These are phyloP conservation scores for Ceratocystis ficicola DNA, from an alignment of 2,329 filamentous ascomycete genomes.

Conservation along the genomic window DNA sequence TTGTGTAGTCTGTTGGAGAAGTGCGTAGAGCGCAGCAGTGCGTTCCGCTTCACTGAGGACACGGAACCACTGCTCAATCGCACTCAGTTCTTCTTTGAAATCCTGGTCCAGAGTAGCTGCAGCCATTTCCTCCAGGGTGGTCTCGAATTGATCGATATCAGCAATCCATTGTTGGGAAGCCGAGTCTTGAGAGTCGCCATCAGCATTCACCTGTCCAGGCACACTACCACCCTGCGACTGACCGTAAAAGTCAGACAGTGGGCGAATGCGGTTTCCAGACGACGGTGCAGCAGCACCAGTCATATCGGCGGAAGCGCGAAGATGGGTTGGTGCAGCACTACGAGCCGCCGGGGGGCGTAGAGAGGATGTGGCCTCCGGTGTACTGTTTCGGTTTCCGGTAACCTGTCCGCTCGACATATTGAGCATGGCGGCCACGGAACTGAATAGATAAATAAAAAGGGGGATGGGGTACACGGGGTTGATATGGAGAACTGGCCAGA, in stretches of 20 bases:
- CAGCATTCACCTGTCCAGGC: conserved; percentile 53
- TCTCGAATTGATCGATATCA: conserved; percentile 97
- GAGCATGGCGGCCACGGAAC: conserved; percentile 32
- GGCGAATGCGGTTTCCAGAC: conserved; percentile 68
- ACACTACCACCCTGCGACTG: conserved; percentile 46
- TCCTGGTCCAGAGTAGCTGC: conserved; percentile 97
- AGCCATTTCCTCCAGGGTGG: conserved; percentile 97
- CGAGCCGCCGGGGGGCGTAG: conserved; percentile 74
- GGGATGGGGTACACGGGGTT: neutral
- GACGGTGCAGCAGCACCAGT: conserved; percentile 59
- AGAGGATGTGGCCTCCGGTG: conserved; percentile 76
- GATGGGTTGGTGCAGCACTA: conserved; percentile 65
- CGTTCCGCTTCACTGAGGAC: conserved; percentile 93
- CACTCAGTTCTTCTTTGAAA: conserved; percentile 97
- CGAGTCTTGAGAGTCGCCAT: conserved; percentile 76
- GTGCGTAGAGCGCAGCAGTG: conserved; percentile 85
- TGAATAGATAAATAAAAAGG: neutral
- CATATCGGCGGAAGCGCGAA: conserved; percentile 94
- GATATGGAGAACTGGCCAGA: conserved; percentile 2
- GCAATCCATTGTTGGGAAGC: conserved; percentile 97
- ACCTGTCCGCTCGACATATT: conserved; percentile 57
- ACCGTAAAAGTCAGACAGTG: conserved; percentile 89
- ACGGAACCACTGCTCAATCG: conserved; percentile 98
- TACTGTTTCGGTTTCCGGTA: conserved; percentile 87
- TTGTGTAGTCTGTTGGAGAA: conserved; percentile 96